Conservation (phyloP, 768 basidiomycete genomes). For the Amanita phalloides region DNA sequence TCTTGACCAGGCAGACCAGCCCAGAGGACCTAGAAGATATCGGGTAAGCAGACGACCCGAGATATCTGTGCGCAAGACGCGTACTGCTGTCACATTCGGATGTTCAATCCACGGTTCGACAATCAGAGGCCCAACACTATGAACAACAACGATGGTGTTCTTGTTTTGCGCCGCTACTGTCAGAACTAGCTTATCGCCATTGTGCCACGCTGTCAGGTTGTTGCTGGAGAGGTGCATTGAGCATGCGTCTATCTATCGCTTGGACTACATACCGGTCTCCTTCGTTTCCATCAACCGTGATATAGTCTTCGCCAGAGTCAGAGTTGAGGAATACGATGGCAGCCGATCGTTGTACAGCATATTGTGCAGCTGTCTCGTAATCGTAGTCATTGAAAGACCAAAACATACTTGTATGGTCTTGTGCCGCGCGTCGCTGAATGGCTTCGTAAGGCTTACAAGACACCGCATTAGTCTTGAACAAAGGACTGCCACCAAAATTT, state of each 20-base stretch:
- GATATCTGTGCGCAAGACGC: constrained; percentile 15
- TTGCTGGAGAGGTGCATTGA: constrained; percentile 21
- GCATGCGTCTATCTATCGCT: background rate
- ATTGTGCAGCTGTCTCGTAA: constrained; percentile 33
- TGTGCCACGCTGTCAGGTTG: constrained; percentile 67
- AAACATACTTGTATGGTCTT: constrained; percentile 43
- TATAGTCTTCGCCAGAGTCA: constrained; percentile 79
- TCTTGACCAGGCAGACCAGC: constrained; percentile 62
- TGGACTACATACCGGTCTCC: constrained; percentile 46
- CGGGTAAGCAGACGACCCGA: constrained; percentile 5
- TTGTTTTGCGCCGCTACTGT: constrained; percentile 57
- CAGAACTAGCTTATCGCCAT: constrained; percentile 59
- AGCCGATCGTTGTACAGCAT: constrained; percentile 41
- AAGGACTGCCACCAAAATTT: background rate
- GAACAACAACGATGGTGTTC: constrained; percentile 64
- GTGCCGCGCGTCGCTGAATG: constrained; percentile 61
- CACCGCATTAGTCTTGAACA: background rate
- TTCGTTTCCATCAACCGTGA: constrained; percentile 69
- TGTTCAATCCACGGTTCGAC: constrained; percentile 62
- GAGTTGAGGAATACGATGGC: constrained; percentile 76
- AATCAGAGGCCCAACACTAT: constrained; percentile 52
- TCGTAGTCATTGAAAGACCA: constrained; percentile 70
- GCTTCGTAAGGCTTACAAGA: constrained; percentile 59
- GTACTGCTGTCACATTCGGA: constrained; percentile 60
- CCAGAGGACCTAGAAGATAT: constrained; percentile 38